Evolutionary conservation across 2,329 filamentous ascomycete genomes (phyloP), one percentile per base, ranked within the genome.

Genomic region (Penicillium sp.): DNA sequence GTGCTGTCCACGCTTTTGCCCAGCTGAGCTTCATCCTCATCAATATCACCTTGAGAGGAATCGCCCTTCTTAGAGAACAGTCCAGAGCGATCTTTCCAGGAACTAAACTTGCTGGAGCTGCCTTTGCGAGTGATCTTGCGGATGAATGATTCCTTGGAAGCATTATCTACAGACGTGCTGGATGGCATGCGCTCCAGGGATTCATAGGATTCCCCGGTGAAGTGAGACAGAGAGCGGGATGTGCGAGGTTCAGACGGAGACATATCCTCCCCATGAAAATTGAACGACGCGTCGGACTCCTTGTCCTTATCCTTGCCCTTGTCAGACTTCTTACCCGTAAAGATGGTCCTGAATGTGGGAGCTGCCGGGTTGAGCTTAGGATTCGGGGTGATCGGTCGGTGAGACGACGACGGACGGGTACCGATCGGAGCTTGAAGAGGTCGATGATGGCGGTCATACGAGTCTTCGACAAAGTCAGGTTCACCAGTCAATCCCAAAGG

Each of bases 321-420:
- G 48, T 75, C 55, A 34, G 74, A 73, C 46, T 71, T 75, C 60
- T 72, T 74, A 62, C 85, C 58, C 15, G 57, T 83, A 53, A 94
- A 83, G 34, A 85, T 81, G 9, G 81, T 86, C 72, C 88, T 93
- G 69, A 97, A 97, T 0, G 88, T 89, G 8, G 92, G 92, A 0
- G 93, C 94, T 6, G 89, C 84, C 7, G 94, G 94, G 64, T 99
- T 97, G 26, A 97, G 80, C 62, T 81, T 80, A 43, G 84, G 64
- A 73, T 81, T 80, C 43, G 84, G 64, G 72, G 85, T 76, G 38
- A 78, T 66, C 47, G 73, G 74, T 70, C 85, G 71, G 67, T 86
- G 76, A 65, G 79, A 77, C 43, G 78, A 76, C 64, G 81, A 70
- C 70, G 88, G 90, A 3, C 86, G 85, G 43, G 90, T 95, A 23